phyloP scores from a whole-genome alignment of 169 alveolate species.

The Plasmodium relictum region DNA sequence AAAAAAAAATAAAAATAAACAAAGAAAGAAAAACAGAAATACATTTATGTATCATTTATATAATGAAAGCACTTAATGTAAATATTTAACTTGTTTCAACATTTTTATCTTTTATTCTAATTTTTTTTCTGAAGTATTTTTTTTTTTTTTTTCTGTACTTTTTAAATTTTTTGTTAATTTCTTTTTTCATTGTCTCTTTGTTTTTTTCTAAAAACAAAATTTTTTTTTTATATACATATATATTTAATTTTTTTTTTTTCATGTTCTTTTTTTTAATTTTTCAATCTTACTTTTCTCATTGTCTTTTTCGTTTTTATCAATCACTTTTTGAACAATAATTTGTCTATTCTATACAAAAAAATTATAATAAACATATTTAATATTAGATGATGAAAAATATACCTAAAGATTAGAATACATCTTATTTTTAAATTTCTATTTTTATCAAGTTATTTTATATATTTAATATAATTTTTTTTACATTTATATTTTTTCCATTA shows the following conservation, averaged over 20 bases:
- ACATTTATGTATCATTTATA: background rate
- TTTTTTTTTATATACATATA: background rate
- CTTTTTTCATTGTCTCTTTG: slow-evolving; percentile 2
- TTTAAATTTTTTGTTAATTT: background rate
- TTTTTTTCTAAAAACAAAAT: background rate
- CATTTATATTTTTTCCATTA: slow-evolving; percentile 42
- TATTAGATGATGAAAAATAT: background rate
- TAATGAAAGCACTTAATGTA: too few relatives aligned
- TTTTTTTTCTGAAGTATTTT: slow-evolving; percentile 17
- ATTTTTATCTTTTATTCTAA: background rate
- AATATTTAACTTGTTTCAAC: background rate
- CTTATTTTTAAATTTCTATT: too few relatives aligned
- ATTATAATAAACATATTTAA: background rate
- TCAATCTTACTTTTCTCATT: slow-evolving; percentile 15
- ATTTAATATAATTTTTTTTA: slow-evolving; percentile 1
- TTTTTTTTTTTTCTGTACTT: slow-evolving; percentile 4
- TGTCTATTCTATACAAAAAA: slow-evolving; percentile 23
- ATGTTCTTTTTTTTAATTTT: background rate
- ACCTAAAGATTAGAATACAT: background rate
- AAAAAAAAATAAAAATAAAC: background rate
- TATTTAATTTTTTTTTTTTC: background rate
- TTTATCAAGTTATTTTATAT: background rate
- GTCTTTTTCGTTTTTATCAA: slow-evolving; percentile 6
- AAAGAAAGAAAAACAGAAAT: background rate
- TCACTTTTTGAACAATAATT: slow-evolving; percentile 30